phyloP scores from a whole-genome alignment of 306 rosid species.

The Corylus avellana region DNA sequence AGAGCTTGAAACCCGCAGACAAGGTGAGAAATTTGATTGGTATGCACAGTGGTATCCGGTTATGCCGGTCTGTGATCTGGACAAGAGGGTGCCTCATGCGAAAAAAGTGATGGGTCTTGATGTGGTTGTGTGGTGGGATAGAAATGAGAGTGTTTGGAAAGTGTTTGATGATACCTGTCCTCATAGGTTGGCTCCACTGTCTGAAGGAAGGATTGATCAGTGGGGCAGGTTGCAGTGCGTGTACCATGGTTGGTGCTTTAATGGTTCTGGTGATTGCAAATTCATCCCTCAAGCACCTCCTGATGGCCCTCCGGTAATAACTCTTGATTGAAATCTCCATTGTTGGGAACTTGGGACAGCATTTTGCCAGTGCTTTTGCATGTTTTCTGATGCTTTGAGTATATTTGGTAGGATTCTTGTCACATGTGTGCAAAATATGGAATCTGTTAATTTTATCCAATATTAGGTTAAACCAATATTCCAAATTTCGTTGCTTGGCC shows the following conservation, averaged over 20 bases:
- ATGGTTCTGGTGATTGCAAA: slow-evolving; percentile 84
- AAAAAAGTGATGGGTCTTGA: slow-evolving; percentile 81
- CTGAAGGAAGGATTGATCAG: slow-evolving; percentile 93
- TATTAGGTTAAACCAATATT: too few relatives aligned
- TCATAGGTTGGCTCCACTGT: slow-evolving; percentile 88
- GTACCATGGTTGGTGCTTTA: slow-evolving; percentile 95
- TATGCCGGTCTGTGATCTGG: slow-evolving; percentile 85
- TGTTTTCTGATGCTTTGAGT: neutral
- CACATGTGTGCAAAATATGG: neutral
- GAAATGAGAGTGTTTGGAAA: slow-evolving; percentile 75
- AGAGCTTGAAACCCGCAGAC: slow-evolving; percentile 28
- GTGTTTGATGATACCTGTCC: slow-evolving; percentile 92
- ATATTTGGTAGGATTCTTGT: neutral
- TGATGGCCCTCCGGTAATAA: slow-evolving; percentile 81
- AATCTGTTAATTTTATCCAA: neutral
- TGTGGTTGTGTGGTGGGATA: slow-evolving; percentile 97
- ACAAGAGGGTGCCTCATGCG: slow-evolving; percentile 75
- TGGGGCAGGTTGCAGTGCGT: slow-evolving; percentile 96
- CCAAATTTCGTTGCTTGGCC: too few relatives aligned
- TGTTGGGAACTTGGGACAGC: neutral
- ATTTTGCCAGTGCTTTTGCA: neutral
- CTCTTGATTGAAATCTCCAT: neutral
- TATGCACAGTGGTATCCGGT: slow-evolving; percentile 85
- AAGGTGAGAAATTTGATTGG: slow-evolving; percentile 68
- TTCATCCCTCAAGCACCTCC: slow-evolving; percentile 85